Conservation (phyloP, 345 rosid species). For the Eucalyptus virginea region DNA sequence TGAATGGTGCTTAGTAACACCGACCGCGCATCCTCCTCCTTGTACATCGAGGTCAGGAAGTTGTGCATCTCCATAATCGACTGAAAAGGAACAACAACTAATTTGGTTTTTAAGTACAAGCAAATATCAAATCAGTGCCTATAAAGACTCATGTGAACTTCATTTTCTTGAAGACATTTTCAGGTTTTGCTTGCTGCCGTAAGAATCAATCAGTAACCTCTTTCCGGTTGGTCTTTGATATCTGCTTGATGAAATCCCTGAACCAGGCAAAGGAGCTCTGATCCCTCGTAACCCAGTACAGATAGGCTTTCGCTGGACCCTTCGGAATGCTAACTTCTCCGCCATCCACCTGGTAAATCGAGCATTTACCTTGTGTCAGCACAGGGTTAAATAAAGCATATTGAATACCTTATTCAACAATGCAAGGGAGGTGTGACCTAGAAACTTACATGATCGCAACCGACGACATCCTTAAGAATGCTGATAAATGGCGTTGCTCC, state of each 20-base stretch:
- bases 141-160: not conserved
- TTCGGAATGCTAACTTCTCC: not conserved
- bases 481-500: slow-evolving; percentile 54
- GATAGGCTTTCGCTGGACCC: slow-evolving; percentile 36
- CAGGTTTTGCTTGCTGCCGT: not conserved
- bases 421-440: not conserved
- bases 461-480: slow-evolving; percentile 34
- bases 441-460: not conserved
- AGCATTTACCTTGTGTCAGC: not conserved
- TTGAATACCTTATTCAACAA: not conserved
- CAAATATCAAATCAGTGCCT: not conserved
- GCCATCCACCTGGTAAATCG: slow-evolving; percentile 2
- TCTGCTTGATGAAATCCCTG: slow-evolving; percentile 19
- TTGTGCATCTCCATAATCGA: slow-evolving; percentile 27
- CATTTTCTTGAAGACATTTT: not conserved
- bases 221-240: slow-evolving; percentile 8
- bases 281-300: slow-evolving; percentile 57
- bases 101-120: not conserved
- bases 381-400: not conserved
- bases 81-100: not conserved
- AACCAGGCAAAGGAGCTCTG: slow-evolving; percentile 55
- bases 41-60: slow-evolving; percentile 27
- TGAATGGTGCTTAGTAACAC: slow-evolving; percentile 26
- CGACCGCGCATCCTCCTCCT: slow-evolving; percentile 39
- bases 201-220: slow-evolving; percentile 8